A percentile compares a stretch with the other conserved stretches of the same genome.
Evolutionary conservation across 768 basidiomycete species (phyloP).

Genomic region (Lactarius deliciosus): DNA sequence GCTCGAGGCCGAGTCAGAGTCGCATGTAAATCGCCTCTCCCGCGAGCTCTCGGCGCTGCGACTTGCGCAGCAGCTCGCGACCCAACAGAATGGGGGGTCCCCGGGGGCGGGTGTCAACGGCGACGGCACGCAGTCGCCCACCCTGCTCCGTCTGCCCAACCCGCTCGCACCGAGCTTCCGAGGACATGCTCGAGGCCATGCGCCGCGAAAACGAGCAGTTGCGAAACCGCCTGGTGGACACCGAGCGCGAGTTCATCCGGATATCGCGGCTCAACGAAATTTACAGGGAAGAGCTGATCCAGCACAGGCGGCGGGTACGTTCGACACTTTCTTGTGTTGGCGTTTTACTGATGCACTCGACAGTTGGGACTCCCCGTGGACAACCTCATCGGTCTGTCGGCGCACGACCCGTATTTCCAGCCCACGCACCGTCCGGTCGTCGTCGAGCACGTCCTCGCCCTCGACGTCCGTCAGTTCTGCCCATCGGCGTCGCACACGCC

Average conservation of each 20-base stretch:
- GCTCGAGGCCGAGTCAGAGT: slow-evolving; percentile 84
- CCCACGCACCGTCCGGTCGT: slow-evolving; percentile 61
- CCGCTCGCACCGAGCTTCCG: slow-evolving; percentile 43
- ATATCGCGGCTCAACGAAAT: slow-evolving; percentile 76
- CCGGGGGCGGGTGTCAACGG: slow-evolving; percentile 31
- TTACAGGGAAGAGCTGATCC: slow-evolving; percentile 81
- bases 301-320: slow-evolving; percentile 70
- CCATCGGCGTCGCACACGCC: slow-evolving; percentile 27
- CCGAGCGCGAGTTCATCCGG: slow-evolving; percentile 75
- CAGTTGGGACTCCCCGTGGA: slow-evolving; percentile 79
- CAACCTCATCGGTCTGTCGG: slow-evolving; percentile 66
- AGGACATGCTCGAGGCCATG: slow-evolving; percentile 73
- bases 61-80: slow-evolving; percentile 53
- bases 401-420: slow-evolving; percentile 67
- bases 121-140: slow-evolving; percentile 27
- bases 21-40: slow-evolving; percentile 73
- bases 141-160: slow-evolving; percentile 30
- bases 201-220: slow-evolving; percentile 77
- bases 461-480: slow-evolving; percentile 44
- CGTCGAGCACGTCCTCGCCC: slow-evolving; percentile 46
- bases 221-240: slow-evolving; percentile 62
- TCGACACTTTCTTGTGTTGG: background rate
- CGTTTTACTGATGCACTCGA: background rate
- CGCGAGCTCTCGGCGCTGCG: slow-evolving; percentile 68
- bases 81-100: slow-evolving; percentile 33